A percentile compares a stretch with the other conserved stretches of the same genome.
Evolutionary conservation across 208 protist genomes (phyloP).

Genomic region (Trypanosoma vivax): DNA sequence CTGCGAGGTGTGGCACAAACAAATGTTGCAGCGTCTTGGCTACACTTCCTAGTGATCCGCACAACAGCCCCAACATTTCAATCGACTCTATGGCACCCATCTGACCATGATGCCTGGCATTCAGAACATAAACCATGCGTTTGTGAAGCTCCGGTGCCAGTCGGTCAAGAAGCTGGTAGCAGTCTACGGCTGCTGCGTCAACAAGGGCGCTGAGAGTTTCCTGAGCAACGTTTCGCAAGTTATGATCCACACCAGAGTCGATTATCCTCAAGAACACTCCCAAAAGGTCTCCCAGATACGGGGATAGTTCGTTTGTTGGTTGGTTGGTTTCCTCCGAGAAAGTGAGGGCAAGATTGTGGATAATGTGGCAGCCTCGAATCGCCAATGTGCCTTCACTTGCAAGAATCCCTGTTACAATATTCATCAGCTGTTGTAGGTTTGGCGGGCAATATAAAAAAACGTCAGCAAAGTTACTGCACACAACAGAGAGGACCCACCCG

Average conservation of each 20-base stretch:
- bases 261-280: constrained; percentile 57
- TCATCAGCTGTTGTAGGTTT: constrained; percentile 69
- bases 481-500: constrained; percentile 92
- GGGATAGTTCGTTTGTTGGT: constrained; percentile 78
- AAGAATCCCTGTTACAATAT: constrained; percentile 62
- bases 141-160: constrained; percentile 76
- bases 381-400: constrained; percentile 52
- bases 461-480: constrained; percentile 89
- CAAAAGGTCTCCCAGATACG: constrained; percentile 77
- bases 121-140: constrained; percentile 49
- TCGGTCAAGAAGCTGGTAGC: constrained; percentile 31
- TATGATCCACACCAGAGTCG: constrained; percentile 63
- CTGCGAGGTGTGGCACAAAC: constrained; percentile 38
- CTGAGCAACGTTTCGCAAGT: constrained; percentile 83
- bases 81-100: constrained; percentile 43
- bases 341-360: constrained; percentile 91
- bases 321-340: constrained; percentile 69
- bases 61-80: constrained; percentile 80
- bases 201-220: constrained; percentile 93
- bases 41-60: constrained; percentile 71
- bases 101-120: constrained; percentile 32
- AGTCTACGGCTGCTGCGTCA: constrained; percentile 72
- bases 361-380: constrained; percentile 89
- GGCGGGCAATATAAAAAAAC: constrained; percentile 46
- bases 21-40: constrained; percentile 54